Evolutionary conservation across 352 stramenopile genomes (phyloP), one percentile per base, ranked within the genome.

Genomic region (Achlya hypogyna): DNA sequence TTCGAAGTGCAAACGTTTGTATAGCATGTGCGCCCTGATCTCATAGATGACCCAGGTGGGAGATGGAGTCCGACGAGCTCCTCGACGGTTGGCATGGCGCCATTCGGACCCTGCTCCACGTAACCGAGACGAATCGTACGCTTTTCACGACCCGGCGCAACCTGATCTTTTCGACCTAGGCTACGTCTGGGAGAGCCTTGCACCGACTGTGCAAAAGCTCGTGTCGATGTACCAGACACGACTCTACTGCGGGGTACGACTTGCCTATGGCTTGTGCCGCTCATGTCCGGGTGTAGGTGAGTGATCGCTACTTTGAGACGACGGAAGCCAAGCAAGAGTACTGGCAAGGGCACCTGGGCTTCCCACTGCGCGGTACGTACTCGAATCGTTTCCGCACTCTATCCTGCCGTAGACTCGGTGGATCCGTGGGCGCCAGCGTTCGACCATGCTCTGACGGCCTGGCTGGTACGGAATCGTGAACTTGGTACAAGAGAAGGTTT

Each of bases 61-160:
- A 51, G n/a, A 43, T 49, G 27, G 35, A 65, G 22, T n/a, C 8
- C 42, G 58, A 65, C 23, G 58, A 51, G 5, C 20, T 38, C 12
- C 28, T 31, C 4, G 35, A 53, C 14, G 32, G 42, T 12, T 27
- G 51, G 42, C 60, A 67, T 34, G 60, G 60, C 22, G 60, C 60
- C 4, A 10, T 67, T 20, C 60, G 60, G 1, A 58, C 60, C 16
- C 51, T 63, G 63, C 74, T 54, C 45, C 58, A 31, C 4, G 52
- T 42, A 18, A 51, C 47, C 34, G 65, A 71, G 25, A 78, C 69
- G 70, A 89, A 90, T 63, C 88, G 81, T 58, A 88, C 84, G 51
- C 73, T 78, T n/a, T 86, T 77, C 20, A 86, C 88, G 52, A 75
- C 81, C 6, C 78, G 77, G 29, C 89, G 80, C 66, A 91, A 91